Conservation (phyloP, 2,329 filamentous ascomycete genomes). For the Proliferodiscus dingleyae region DNA sequence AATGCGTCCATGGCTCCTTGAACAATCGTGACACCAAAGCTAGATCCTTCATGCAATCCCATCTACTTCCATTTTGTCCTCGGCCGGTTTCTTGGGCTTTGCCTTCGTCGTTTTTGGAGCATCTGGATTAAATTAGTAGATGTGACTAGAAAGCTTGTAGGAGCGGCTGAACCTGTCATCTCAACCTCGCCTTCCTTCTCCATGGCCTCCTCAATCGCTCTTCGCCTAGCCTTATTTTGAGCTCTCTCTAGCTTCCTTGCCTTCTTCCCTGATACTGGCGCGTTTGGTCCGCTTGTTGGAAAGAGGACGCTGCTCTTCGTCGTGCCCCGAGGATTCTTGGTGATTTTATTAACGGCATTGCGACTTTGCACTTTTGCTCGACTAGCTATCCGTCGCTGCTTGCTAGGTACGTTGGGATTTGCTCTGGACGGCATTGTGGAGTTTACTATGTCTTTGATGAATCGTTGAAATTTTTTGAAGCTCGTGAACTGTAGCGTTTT, state of each 20-base stretch:
- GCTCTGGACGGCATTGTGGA: conserved; percentile 31
- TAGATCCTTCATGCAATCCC: conserved; percentile 9
- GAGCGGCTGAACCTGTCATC: conserved; percentile 34
- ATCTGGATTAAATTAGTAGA: conserved; percentile 19
- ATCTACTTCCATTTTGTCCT: conserved; percentile 24
- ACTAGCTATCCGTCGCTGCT: conserved; percentile 27
- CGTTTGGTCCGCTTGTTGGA: conserved; percentile 30
- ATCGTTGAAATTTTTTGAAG: conserved; percentile 1
- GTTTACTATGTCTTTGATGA: background rate
- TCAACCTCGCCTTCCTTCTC: conserved; percentile 28
- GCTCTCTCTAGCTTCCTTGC: conserved; percentile 31
- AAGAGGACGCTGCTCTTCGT: conserved; percentile 26
- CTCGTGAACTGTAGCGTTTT: background rate
- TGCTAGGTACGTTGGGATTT: conserved; percentile 33
- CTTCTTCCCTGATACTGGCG: conserved; percentile 32
- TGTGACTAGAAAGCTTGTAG: background rate
- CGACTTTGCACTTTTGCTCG: conserved; percentile 30
- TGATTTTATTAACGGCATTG: conserved; percentile 25
- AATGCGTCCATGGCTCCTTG: no score
- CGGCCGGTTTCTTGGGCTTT: conserved; percentile 8
- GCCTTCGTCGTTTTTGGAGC: conserved; percentile 24
- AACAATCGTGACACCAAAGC: no score
- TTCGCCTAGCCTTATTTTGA: conserved; percentile 27
- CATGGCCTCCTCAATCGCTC: conserved; percentile 31
- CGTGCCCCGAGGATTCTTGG: conserved; percentile 30